These are phyloP conservation scores for Syzygium aqueum DNA, from an alignment of 345 rosid genomes.

Conservation along the genomic window DNA sequence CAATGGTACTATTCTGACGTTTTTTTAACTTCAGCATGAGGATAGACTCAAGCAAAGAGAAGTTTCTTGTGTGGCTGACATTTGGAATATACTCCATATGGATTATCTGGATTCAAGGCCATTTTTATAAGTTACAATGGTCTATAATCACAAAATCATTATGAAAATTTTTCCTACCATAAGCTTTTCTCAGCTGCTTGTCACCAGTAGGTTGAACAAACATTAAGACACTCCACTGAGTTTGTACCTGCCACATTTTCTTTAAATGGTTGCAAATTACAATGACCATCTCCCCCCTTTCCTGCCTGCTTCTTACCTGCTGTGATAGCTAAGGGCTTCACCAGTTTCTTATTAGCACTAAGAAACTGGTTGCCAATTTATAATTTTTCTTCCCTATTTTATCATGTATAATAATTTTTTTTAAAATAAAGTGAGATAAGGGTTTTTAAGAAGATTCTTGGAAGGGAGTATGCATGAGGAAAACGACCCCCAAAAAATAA, in stretches of 20 bases:
- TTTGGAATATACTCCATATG: not conserved
- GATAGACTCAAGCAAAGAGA: not conserved
- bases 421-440: not conserved
- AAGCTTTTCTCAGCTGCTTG: not conserved
- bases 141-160: not conserved
- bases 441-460: not conserved
- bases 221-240: not conserved
- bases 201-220: not conserved
- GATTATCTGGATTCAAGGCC: not conserved
- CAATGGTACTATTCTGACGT: not conserved
- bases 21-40: not conserved
- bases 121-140: not conserved
- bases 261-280: not conserved
- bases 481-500: not conserved
- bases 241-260: not conserved
- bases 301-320: conserved; percentile 1
- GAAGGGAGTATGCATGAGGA: not conserved
- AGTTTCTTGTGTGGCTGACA: not conserved
- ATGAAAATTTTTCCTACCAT: not conserved
- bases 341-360: not conserved
- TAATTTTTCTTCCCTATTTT: not conserved
- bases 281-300: not conserved
- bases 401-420: not conserved
- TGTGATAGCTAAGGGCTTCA: not conserved
- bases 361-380: not conserved